Base-by-base conservation (phyloP, 2,329 filamentous ascomycete genomes). In the Fusarium foetens region DNA sequence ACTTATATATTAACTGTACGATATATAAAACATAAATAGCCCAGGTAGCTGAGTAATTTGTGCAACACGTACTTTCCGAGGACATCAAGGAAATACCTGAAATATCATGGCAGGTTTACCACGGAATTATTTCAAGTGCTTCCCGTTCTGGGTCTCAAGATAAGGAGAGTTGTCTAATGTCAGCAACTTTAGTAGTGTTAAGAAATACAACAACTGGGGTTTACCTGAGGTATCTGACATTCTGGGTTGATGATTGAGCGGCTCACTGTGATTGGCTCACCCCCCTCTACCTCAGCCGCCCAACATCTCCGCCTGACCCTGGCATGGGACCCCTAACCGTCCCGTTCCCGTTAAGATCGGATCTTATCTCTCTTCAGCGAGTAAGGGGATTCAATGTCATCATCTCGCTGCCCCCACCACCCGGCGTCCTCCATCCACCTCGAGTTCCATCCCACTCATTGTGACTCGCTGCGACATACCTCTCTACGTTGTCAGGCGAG, bases 231-330 rank as follows among this genome's bases (percentile, higher is more conserved):
- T 33, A 27, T 23, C 21, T 31, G 23, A 23, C 25, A 10, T 13
- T 19, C 42, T 42, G 14, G 23, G 39, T 49, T 53, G 36, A 52
- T 31, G 35, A 52, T 46, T 39, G 8, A 33, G 54, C 4, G 35
- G 7, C 31, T 25, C 31, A 31, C 19, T 29, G 14, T 66, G 49
- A 66, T 70, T 70, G 66, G 67, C 29, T 19, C 38, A 33, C 14
- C 14, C 27, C 41, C 41, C 58, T 38, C 33, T 41, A 29, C 43
- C 31, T 43, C 51, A 33, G 38, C n/a, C 17, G 21, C 53, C 53
- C 58, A 57, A 48, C 51, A 53, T 52, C 41, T 62, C 59, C 72
- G 49, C 70, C 71, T 76, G 74, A 75, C 72, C 66, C 59, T 54
- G 55, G 61, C 73, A 72, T 68, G 51, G 25, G 53, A 65, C 61